A percentile compares a stretch with the other conserved stretches of the same genome.
Evolutionary conservation across 2,329 filamentous ascomycete genomes (phyloP).

Genomic region (Verticillium albo-atrum): DNA sequence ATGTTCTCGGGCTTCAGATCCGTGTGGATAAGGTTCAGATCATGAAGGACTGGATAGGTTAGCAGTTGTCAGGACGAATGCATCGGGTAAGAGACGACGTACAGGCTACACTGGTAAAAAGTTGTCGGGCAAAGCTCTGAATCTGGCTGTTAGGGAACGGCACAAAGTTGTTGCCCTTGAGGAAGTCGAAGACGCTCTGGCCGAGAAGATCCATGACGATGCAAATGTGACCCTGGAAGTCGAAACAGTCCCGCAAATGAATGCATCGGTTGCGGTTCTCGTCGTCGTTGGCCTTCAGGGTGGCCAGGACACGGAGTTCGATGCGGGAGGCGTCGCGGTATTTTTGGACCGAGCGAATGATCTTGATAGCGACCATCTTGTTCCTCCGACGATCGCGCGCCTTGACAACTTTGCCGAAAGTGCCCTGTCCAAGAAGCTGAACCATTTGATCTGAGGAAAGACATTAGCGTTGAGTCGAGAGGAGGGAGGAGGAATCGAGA

Average conservation of each 20-base stretch:
- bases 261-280: conserved; percentile 95
- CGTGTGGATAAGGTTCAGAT: conserved; percentile 95
- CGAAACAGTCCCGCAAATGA: conserved; percentile 93
- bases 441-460: conserved; percentile 69
- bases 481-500: background rate
- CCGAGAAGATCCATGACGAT: conserved; percentile 74
- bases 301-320: conserved; percentile 87
- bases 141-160: conserved; percentile 99
- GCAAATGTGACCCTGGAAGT: conserved; percentile 96
- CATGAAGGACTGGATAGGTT: conserved; percentile 70
- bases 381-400: conserved; percentile 75
- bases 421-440: conserved; percentile 89
- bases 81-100: conserved; percentile 48
- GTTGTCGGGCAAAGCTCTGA: conserved; percentile 89
- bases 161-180: conserved; percentile 92
- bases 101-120: conserved; percentile 98
- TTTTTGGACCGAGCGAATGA: conserved; percentile 96
- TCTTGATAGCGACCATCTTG: conserved; percentile 87
- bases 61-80: no score
- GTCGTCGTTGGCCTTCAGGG: conserved; percentile 84
- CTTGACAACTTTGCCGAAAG: conserved; percentile 96
- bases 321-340: conserved; percentile 95
- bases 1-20: conserved; percentile 70
- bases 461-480: conserved; percentile 15
- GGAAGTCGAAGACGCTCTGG: conserved; percentile 96